A percentile compares a stretch with the other conserved stretches of the same genome.
Evolutionary conservation across 2,329 filamentous ascomycete genomes (phyloP).

Genomic region (Chaetothyriales sp.): DNA sequence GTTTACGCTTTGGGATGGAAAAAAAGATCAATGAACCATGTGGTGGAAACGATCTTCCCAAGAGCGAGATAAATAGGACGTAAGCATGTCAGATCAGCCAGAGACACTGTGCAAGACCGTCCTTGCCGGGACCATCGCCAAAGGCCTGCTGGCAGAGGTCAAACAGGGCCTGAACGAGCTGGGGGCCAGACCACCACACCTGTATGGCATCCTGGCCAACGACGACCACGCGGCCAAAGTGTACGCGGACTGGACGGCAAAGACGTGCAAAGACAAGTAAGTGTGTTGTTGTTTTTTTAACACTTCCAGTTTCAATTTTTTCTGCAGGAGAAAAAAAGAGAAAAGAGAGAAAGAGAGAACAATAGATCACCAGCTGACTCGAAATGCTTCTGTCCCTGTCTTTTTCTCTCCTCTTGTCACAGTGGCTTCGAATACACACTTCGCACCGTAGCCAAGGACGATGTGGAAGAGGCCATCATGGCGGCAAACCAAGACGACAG

Average conservation of each 20-base stretch:
- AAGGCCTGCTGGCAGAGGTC: slow-evolving; percentile 63
- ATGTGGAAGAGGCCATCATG: slow-evolving; percentile 77
- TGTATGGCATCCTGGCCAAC: slow-evolving; percentile 87
- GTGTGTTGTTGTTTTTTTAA: slow-evolving; percentile 21
- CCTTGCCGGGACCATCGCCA: slow-evolving; percentile 74
- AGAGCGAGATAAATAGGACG: neutral
- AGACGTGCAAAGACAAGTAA: slow-evolving; percentile 93
- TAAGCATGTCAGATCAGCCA: slow-evolving; percentile 8
- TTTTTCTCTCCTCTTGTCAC: slow-evolving; percentile 35
- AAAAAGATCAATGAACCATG: too few relatives aligned
- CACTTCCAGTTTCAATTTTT: neutral
- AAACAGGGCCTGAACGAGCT: slow-evolving; percentile 58
- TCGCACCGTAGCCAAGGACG: slow-evolving; percentile 67
- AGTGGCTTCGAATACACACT: slow-evolving; percentile 75
- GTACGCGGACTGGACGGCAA: slow-evolving; percentile 95
- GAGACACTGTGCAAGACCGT: slow-evolving; percentile 63
- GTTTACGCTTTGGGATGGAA: too few relatives aligned
- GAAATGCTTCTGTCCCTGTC: too few relatives aligned
- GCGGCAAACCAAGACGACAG: slow-evolving; percentile 62
- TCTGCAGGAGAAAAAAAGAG: neutral
- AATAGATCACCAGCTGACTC: too few relatives aligned
- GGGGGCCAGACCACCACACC: slow-evolving; percentile 50
- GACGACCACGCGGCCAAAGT: slow-evolving; percentile 76
- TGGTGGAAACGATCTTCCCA: too few relatives aligned
- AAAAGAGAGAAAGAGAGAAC: too few relatives aligned